A percentile compares a stretch with the other conserved stretches of the same genome.
Evolutionary conservation across 768 basidiomycete genomes (phyloP).

Genomic region (Strobilomyces confusus): DNA sequence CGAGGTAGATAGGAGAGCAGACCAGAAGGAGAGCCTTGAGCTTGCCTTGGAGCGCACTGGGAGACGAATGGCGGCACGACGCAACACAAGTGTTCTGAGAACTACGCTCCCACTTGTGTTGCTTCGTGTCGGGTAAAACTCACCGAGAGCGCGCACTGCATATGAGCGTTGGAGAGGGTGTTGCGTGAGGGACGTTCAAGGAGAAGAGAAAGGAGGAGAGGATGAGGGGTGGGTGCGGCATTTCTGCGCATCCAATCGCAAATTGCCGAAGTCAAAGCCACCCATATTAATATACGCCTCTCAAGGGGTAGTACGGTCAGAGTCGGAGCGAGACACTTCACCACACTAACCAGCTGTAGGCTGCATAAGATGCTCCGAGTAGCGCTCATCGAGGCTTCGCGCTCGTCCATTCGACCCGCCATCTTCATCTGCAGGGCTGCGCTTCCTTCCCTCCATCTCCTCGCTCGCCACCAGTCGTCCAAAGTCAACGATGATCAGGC

Average conservation of each 20-base stretch:
- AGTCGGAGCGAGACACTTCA: too few species aligned
- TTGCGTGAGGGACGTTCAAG: background rate
- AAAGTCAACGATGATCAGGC: slow-evolving; percentile 23
- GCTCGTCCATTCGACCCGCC: slow-evolving; percentile 8
- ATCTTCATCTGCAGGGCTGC: slow-evolving; percentile 3
- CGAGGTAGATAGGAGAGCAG: background rate
- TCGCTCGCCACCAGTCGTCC: slow-evolving; percentile 35
- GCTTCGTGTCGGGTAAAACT: slow-evolving; percentile 9
- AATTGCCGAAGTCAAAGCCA: slow-evolving; percentile 17
- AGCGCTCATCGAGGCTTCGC: slow-evolving; percentile 13
- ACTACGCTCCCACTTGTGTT: slow-evolving; percentile 44
- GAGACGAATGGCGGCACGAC: slow-evolving; percentile 9
- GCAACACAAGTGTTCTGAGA: slow-evolving; percentile 39
- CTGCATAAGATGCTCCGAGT: slow-evolving; percentile 28
- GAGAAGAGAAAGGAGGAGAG: background rate
- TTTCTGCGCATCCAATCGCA: slow-evolving; percentile 38
- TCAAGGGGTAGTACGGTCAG: too few species aligned
- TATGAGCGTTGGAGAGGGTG: too few species aligned
- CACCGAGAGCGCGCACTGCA: background rate
- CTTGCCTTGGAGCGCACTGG: background rate
- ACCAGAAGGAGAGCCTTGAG: background rate
- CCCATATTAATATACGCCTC: too few species aligned
- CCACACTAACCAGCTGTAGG: too few species aligned
- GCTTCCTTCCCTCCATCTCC: slow-evolving; percentile 11
- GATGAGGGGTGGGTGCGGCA: slow-evolving; percentile 32